Evolutionary conservation across 768 basidiomycete genomes (phyloP), one percentile per base, ranked within the genome.

Genomic region (Podaxis mareebaensis): DNA sequence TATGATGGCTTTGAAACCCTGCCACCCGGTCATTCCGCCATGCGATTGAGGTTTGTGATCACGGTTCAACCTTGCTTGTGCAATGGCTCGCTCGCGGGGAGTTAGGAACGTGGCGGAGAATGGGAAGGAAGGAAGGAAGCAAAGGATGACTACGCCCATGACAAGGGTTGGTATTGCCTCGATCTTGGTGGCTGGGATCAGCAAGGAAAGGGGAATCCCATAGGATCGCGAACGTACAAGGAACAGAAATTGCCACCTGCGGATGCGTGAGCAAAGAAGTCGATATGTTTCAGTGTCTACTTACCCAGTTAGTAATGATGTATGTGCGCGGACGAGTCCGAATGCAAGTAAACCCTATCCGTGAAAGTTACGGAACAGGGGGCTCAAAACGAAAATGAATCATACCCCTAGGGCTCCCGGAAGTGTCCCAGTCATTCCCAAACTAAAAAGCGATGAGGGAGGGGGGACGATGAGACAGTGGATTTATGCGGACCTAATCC

Each of bases 201-300:
- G 17, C 36, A 6, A 30, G 24, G 28, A 4, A 55, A 28, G 33
- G 38, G 12, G 7, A 8, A n/a, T 8, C 26, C 49, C 11, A 33
- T 44, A 11, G 33, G 1, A 52, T 7, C 30, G 12, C 28, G 10
- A 24, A 69, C 76, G 2, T 64, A 83, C 83, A 15, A 86, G 76
- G 70, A 84, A 86, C 24, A 86, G 75, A 66, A 85, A 86, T 65
- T 86, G 85, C 85, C 84, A 86, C 59, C 84, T 84, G 53, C 10
- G 33, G 20, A 33, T 36, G 8, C 15, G 26, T 59, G 44, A 38
- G 46, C 26, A 42, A 10, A 39, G 22, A 48, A 55, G 26, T 20
- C 22, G 28, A 17, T n/a, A 36, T 24, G 39, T 28, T 22, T 15
- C 58, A 15, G 33, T 20, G 24, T 30, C 10, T 40, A 66, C 67